Conservation (phyloP, 768 basidiomycete species). For the Psilocybe cubensis region DNA sequence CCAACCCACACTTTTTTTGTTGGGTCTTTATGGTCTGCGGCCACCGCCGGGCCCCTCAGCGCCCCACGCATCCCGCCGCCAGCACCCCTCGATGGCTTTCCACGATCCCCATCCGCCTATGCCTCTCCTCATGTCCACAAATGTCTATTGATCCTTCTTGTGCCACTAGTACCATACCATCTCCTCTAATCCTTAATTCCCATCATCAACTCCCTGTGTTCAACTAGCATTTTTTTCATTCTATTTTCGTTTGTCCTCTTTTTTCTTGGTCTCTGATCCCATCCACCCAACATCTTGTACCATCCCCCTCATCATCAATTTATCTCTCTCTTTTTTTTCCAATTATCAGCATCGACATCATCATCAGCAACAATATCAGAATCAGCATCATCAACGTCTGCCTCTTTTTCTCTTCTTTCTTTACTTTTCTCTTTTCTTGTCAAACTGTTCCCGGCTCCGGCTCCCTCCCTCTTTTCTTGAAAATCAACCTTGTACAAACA, state of each 20-base stretch:
- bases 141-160: neutral
- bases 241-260: neutral
- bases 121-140: neutral
- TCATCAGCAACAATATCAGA: neutral
- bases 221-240: neutral
- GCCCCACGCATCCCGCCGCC: too few relatives aligned
- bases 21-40: too few relatives aligned
- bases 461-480: too few relatives aligned
- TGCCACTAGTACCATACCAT: neutral
- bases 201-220: neutral
- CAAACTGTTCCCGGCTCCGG: neutral
- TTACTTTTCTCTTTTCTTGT: neutral
- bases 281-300: conserved; percentile 8
- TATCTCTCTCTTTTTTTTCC: neutral
- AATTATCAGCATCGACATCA: neutral
- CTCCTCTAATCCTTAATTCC: neutral
- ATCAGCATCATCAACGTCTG: conserved; percentile 1
- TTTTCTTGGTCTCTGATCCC: neutral
- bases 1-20: too few relatives aligned
- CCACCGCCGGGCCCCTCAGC: too few relatives aligned
- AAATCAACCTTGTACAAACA: too few relatives aligned
- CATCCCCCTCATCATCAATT: neutral
- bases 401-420: neutral
- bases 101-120: neutral
- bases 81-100: neutral